Conservation (phyloP, 257 asterid species). For the Solanum pimpinellifolium region DNA sequence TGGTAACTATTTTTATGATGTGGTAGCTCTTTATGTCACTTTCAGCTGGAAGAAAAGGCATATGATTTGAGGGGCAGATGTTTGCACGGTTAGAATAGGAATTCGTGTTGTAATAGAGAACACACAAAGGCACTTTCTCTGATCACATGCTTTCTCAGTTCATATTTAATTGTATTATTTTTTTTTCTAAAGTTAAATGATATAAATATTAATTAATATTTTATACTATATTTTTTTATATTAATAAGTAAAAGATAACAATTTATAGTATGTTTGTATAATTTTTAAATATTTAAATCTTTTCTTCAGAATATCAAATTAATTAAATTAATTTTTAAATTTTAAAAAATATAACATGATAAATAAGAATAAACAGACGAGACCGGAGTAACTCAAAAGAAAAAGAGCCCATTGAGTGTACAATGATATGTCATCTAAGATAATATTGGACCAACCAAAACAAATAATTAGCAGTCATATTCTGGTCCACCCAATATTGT, state of each 20-base stretch:
- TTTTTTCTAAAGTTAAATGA: too few relatives aligned
- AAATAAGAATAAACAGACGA: too few relatives aligned
- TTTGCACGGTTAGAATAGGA: neutral
- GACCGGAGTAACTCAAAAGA: too few relatives aligned
- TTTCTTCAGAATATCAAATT: too few relatives aligned
- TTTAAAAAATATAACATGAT: too few relatives aligned
- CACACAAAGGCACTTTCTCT: neutral
- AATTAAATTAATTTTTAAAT: too few relatives aligned
- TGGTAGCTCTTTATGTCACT: neutral
- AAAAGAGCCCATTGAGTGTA: neutral
- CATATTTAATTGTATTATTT: too few relatives aligned
- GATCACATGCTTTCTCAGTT: accelerated
- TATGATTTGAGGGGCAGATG: neutral
- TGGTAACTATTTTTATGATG: too few relatives aligned
- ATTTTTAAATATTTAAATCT: too few relatives aligned
- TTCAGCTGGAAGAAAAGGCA: neutral
- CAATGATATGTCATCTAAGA: neutral
- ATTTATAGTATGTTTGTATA: accelerated
- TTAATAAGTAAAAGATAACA: too few relatives aligned
- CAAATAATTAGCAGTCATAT: neutral
- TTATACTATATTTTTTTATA: too few relatives aligned
- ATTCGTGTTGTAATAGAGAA: constrained; percentile 1
- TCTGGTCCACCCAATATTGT: neutral
- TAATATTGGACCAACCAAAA: neutral
- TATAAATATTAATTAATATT: too few relatives aligned